These are phyloP conservation scores for Exophiala sp. DNA, from an alignment of 2,329 filamentous ascomycete species.

Conservation along the genomic window DNA sequence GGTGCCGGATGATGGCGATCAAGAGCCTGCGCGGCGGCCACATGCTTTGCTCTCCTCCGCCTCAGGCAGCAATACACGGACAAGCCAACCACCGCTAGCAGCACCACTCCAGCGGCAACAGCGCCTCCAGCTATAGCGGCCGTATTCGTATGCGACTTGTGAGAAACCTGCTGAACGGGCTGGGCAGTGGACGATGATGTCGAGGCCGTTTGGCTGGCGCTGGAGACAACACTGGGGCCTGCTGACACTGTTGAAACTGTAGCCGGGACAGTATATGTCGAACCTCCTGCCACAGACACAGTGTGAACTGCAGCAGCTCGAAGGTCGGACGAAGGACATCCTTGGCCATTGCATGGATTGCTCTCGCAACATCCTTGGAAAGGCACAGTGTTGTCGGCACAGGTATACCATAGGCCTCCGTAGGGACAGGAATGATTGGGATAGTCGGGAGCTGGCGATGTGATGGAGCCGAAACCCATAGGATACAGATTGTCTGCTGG, in stretches of 20 bases:
- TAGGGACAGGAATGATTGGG: constrained; percentile 20
- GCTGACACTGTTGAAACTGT: constrained; percentile 12
- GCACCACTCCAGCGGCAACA: constrained; percentile 7
- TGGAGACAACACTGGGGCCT: constrained; percentile 1
- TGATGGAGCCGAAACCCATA: constrained; percentile 16
- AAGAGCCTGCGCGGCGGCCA: neutral
- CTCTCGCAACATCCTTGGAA: constrained; percentile 21
- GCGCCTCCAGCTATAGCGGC: constrained; percentile 12
- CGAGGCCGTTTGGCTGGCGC: neutral
- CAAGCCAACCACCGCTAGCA: constrained; percentile 6
- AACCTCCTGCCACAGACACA: constrained; percentile 14
- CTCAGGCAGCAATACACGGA: constrained; percentile 6
- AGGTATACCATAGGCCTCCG: constrained; percentile 20
- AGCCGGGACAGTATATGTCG: constrained; percentile 16
- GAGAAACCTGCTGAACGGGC: neutral
- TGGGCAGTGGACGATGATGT: constrained; percentile 2
- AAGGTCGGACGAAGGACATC: constrained; percentile 11
- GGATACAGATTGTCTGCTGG: constrained; percentile 11
- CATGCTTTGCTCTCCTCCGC: constrained; percentile 7
- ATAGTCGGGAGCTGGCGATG: constrained; percentile 15
- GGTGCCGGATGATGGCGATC: neutral
- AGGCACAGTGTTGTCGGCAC: constrained; percentile 12
- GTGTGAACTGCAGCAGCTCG: constrained; percentile 14
- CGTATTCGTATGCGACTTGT: constrained; percentile 4
- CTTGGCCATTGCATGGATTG: constrained; percentile 20